Evolutionary conservation across 495 filamentous ascomycete genomes (phyloP).

Genomic region (Podospora pseudocomata): DNA sequence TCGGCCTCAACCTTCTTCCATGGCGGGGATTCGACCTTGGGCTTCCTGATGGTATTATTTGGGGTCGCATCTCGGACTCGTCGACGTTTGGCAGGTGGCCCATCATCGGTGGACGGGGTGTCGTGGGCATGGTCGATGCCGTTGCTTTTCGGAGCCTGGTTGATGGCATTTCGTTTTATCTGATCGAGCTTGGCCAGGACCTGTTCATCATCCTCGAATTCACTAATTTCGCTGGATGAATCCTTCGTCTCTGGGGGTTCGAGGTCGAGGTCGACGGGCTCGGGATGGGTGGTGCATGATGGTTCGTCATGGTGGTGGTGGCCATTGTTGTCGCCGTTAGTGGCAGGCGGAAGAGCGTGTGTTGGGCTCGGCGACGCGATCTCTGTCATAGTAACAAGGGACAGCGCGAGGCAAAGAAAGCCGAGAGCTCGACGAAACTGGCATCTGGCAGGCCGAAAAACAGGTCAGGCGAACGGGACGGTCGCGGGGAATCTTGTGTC

Average conservation of each 20-base stretch:
- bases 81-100: slow-evolving; percentile 68
- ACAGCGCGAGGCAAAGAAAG: slow-evolving; percentile 36
- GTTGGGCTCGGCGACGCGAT: slow-evolving; percentile 48
- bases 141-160: slow-evolving; percentile 23
- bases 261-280: slow-evolving; percentile 5
- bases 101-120: slow-evolving; percentile 32
- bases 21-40: slow-evolving; percentile 70
- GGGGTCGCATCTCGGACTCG: slow-evolving; percentile 54
- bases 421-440: slow-evolving; percentile 65
- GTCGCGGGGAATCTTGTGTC: slow-evolving; percentile 47
- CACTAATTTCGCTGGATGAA: slow-evolving; percentile 2
- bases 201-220: slow-evolving; percentile 6
- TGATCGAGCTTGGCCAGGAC: slow-evolving; percentile 4
- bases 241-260: slow-evolving; percentile 6
- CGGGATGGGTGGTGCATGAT: slow-evolving; percentile 10
- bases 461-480: slow-evolving; percentile 61
- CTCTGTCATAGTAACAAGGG: slow-evolving; percentile 48
- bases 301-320: slow-evolving; percentile 17
- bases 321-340: slow-evolving; percentile 28
- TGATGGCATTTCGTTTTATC: slow-evolving; percentile 1
- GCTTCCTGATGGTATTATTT: slow-evolving; percentile 30
- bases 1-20: slow-evolving; percentile 89
- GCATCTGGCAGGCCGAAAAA: slow-evolving; percentile 57
- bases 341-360: slow-evolving; percentile 33
- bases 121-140: slow-evolving; percentile 16